Conservation (phyloP, 2,329 filamentous ascomycete genomes). For the Fusarium continuum region DNA sequence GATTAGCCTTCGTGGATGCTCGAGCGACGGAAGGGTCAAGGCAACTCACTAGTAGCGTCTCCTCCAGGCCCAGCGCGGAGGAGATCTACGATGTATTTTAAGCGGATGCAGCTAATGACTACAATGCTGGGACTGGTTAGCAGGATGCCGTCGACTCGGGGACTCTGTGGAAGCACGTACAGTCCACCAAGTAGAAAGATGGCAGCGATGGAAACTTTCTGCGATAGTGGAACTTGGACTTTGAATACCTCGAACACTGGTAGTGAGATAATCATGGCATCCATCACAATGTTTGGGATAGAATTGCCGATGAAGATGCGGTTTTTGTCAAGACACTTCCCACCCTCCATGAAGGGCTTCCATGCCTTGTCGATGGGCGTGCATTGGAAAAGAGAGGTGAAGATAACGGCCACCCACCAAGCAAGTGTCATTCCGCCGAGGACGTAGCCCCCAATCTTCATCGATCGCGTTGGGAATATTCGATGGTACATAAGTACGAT, state of each 20-base stretch:
- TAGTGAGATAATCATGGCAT: slow-evolving; percentile 1
- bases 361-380: not conserved
- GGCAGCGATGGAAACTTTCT: not conserved
- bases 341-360: slow-evolving; percentile 2
- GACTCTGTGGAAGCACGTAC: not conserved
- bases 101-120: not conserved
- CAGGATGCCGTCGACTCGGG: too few species aligned
- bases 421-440: not conserved
- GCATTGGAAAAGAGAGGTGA: slow-evolving; percentile 8
- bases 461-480: slow-evolving; percentile 3
- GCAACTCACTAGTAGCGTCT: not conserved
- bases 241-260: not conserved
- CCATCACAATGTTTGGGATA: slow-evolving; percentile 4
- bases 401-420: not conserved
- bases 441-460: not conserved
- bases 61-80: not conserved
- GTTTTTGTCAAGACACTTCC: slow-evolving; percentile 2
- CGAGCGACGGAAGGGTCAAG: too few species aligned
- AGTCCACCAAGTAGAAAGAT: slow-evolving; percentile 1
- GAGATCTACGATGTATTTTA: not conserved
- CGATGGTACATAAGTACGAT: not conserved
- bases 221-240: not conserved
- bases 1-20: not conserved
- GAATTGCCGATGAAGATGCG: not conserved
- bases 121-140: not conserved